phyloP scores from a whole-genome alignment of 768 basidiomycete species.

The Chalciporus sphaerocephalus region DNA sequence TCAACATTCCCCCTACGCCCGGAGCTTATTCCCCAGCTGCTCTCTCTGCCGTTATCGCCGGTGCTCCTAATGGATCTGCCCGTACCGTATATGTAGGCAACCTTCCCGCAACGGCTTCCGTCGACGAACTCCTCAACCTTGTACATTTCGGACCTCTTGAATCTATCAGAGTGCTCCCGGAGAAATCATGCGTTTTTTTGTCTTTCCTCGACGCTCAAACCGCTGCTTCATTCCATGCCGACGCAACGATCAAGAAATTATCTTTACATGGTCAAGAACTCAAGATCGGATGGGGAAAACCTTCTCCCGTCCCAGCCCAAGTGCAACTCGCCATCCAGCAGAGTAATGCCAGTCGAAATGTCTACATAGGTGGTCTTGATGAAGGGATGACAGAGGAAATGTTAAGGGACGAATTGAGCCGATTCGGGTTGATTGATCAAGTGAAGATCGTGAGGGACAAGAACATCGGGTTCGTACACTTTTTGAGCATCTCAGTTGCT shows the following conservation, averaged over 20 bases:
- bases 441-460: constrained; percentile 99
- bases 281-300: constrained; percentile 98
- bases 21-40: constrained; percentile 77
- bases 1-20: constrained; percentile 67
- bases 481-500: constrained; percentile 90
- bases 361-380: constrained; percentile 92
- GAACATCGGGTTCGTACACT: constrained; percentile 99
- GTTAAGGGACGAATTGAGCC: constrained; percentile 84
- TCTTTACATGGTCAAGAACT: constrained; percentile 92
- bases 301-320: constrained; percentile 79
- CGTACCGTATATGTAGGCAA: constrained; percentile 98
- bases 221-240: constrained; percentile 95
- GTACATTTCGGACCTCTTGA: constrained; percentile 98
- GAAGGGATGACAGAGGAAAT: constrained; percentile 88
- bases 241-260: constrained; percentile 92
- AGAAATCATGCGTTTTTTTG: constrained; percentile 97
- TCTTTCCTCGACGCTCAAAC: constrained; percentile 93
- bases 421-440: constrained; percentile 96
- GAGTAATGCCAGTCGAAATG: constrained; percentile 91
- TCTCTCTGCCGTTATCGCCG: constrained; percentile 65
- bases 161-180: constrained; percentile 88
- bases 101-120: constrained; percentile 89
- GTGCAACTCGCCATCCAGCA: constrained; percentile 87
- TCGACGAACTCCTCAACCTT: constrained; percentile 95
- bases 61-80: constrained; percentile 55